Percentiles rank a stretch among this genome's conserved stretches.
phyloP scores from a whole-genome alignment of 352 stramenopile genomes.

The Phytophthora hibernalis region DNA sequence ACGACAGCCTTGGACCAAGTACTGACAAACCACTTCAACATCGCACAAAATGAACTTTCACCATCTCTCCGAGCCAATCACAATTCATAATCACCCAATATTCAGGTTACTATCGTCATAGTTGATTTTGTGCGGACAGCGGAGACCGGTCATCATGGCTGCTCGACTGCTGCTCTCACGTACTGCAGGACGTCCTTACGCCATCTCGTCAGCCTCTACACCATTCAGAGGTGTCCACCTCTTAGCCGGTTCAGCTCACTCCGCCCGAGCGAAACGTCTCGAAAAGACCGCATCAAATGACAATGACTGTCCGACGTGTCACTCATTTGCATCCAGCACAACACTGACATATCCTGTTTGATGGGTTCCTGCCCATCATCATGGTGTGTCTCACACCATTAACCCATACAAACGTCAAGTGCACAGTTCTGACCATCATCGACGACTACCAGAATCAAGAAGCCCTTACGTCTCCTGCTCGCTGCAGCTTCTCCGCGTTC shows the following conservation, averaged over 20 bases:
- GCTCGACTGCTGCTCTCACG: conserved; percentile 26
- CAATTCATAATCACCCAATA: background rate
- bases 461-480: background rate
- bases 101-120: conserved; percentile 2
- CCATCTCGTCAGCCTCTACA: background rate
- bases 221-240: background rate
- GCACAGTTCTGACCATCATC: conserved; percentile 12
- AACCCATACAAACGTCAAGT: conserved; percentile 22
- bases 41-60: conserved; percentile 12
- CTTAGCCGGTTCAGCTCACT: conserved; percentile 4
- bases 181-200: conserved; percentile 1
- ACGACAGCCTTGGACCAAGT: background rate
- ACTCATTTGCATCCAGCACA: background rate
- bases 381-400: conserved; percentile 16
- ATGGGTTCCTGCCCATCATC: background rate
- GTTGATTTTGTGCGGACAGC: conserved; percentile 13
- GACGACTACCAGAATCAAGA: conserved; percentile 22
- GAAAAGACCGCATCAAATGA: background rate
- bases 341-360: background rate
- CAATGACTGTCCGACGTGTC: background rate
- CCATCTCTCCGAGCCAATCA: background rate
- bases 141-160: conserved; percentile 9
- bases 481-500: background rate
- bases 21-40: conserved; percentile 8
- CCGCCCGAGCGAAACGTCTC: too few species aligned